Evolutionary conservation across 1,284 basidiomycete species (phyloP).

Genomic region (Microstroma glucosiphilum): DNA sequence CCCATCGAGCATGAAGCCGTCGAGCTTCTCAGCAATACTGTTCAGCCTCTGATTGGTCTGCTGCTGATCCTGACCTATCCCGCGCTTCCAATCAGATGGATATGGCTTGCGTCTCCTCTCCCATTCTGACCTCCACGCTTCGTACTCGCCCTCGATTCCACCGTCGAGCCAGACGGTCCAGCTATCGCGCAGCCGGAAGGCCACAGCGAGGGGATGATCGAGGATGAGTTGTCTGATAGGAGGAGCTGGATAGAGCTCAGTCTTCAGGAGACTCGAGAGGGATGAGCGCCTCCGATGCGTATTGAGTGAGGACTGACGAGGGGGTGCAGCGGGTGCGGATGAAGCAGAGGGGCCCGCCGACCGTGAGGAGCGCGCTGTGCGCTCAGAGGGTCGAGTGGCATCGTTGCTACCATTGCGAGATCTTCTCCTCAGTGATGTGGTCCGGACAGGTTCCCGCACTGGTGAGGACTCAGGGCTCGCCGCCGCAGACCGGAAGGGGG

Average conservation of each 20-base stretch:
- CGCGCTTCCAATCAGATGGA: neutral
- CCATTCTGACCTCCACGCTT: conserved; percentile 59
- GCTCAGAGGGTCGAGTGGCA: neutral
- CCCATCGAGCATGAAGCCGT: neutral
- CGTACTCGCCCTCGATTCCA: conserved; percentile 64
- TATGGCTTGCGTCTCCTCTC: conserved; percentile 26
- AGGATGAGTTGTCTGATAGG: conserved; percentile 53
- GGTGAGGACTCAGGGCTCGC: conserved; percentile 9
- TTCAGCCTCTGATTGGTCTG: neutral
- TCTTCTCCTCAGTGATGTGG: neutral
- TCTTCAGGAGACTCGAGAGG: conserved; percentile 49
- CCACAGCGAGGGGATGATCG: conserved; percentile 60
- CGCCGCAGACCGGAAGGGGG: conserved; percentile 23
- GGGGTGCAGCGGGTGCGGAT: neutral
- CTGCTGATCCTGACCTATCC: neutral
- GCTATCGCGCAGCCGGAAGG: conserved; percentile 69
- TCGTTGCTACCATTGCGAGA: conserved; percentile 14
- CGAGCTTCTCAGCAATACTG: neutral
- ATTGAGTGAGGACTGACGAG: neutral
- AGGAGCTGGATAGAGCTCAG: conserved; percentile 6
- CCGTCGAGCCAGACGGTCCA: conserved; percentile 72
- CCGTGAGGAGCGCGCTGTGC: conserved; percentile 9
- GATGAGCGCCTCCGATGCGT: conserved; percentile 7
- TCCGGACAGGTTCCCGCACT: neutral
- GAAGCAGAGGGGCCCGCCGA: conserved; percentile 12